Evolutionary conservation across 169 alveolate genomes (phyloP), one percentile per base, ranked within the genome.

Genomic region (Eimeria falciformis): DNA sequence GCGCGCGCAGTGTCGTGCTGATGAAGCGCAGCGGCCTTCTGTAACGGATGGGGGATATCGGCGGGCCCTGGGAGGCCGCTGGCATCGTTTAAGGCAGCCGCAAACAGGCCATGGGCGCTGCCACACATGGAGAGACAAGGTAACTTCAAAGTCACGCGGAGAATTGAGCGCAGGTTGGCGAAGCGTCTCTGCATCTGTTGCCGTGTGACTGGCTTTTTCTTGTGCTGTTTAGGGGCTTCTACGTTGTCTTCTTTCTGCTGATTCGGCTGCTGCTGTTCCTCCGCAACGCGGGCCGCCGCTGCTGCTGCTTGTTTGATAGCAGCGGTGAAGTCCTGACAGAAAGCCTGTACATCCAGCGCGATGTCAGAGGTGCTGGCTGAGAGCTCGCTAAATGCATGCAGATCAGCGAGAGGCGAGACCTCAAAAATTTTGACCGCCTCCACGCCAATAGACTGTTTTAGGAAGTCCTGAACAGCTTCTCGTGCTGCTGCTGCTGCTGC

Each of bases 121-220:
- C 93, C 83, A 50, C 79, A 33, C 77, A 56, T 25, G 12, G 84
- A 14, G 47, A 82, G 90, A 37, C 90, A 81, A 21, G 93, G 93
- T 29, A 90, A 40, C 62, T 90, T 66, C 45, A 90, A 29, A 33
- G 37, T 43, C 45, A 5, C 25, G 46, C 66, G 89, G 18, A 90
- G 75, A 62, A 83, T 25, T 23, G 46, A n/a, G 23, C 90, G 90
- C 14, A 81, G 75, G 23, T 56, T 47, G 33, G 73, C 43, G 56
- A 81, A 81, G 5, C 33, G 65, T 17, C 93, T 69, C 33, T 77
- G 93, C 83, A 90, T 68, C 55, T 90, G 93, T 90, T 90, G 93
- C 82, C 90, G 83, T 14, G 87, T 77, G 12, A 47, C 25, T 45
- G 83, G 81, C 23, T 27, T 53, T 18, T 21, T 71, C 0, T 78